Conservation (phyloP, 768 basidiomycete species). For the Phlebiopsis flavidoalba region DNA sequence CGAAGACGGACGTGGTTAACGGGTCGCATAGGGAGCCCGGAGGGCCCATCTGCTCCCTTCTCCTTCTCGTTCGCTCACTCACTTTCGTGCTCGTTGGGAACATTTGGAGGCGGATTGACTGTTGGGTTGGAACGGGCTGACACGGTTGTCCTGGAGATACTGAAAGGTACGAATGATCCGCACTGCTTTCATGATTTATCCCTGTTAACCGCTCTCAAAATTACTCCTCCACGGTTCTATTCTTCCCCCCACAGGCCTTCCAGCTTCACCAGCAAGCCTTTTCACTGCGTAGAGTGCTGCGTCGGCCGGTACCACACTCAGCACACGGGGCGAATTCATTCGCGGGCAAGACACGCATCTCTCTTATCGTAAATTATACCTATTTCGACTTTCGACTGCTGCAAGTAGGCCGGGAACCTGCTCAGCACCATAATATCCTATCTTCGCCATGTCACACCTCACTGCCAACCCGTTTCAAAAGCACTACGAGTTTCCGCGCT, state of each 20-base stretch:
- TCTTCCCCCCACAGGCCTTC: neutral
- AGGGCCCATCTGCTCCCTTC: neutral
- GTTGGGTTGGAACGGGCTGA: neutral
- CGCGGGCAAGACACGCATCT: neutral
- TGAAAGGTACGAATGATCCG: conserved; percentile 2
- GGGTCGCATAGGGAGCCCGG: neutral
- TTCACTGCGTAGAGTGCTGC: neutral
- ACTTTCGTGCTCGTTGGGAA: neutral
- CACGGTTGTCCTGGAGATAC: conserved; percentile 5
- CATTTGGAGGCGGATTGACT: neutral
- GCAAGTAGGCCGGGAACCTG: conserved; percentile 6
- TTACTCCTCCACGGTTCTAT: neutral
- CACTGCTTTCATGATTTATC: neutral
- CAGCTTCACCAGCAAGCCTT: neutral
- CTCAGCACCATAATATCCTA: neutral
- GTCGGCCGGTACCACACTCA: neutral
- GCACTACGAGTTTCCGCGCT: conserved; percentile 36
- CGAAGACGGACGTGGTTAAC: conserved; percentile 1
- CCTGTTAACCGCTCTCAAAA: conserved; percentile 1
- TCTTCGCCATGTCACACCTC: conserved; percentile 20
- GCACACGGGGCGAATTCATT: neutral
- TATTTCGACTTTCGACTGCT: conserved; percentile 1
- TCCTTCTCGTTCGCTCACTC: neutral
- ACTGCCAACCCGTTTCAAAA: conserved; percentile 33
- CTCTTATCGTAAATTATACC: neutral